Percentiles rank a stretch among this genome's conserved stretches.
Evolutionary conservation across 2,329 filamentous ascomycete species (phyloP).

Genomic region (Clarireedia hainanense): DNA sequence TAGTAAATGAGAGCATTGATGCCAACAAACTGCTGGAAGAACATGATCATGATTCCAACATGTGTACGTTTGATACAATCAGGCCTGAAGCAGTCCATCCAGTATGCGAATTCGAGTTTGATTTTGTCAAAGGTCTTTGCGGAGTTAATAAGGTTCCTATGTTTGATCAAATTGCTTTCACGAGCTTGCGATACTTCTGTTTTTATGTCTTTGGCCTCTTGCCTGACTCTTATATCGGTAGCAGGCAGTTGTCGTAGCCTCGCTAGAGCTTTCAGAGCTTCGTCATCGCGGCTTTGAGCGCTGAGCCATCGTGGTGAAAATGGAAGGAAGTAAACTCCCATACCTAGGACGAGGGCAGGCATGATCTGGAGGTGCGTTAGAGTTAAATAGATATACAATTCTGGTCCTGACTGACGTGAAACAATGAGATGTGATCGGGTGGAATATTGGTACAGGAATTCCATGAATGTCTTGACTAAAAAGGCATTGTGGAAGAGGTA

Average conservation of each 20-base stretch:
- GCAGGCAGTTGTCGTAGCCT: slow-evolving; percentile 41
- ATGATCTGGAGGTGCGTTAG: slow-evolving; percentile 18
- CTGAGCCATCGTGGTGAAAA: slow-evolving; percentile 36
- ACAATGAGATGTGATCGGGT: too few relatives aligned
- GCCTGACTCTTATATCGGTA: slow-evolving; percentile 41
- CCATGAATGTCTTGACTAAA: too few relatives aligned
- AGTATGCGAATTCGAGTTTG: slow-evolving; percentile 40
- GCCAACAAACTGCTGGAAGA: slow-evolving; percentile 49
- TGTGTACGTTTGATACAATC: slow-evolving; percentile 42
- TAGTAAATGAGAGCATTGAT: slow-evolving; percentile 45
- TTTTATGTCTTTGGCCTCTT: slow-evolving; percentile 42
- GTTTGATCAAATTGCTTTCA: slow-evolving; percentile 34
- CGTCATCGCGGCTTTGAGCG: slow-evolving; percentile 37
- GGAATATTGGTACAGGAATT: too few relatives aligned
- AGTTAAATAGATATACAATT: not conserved
- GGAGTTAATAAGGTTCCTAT: slow-evolving; percentile 24
- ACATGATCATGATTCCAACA: slow-evolving; percentile 43
- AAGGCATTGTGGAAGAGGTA: too few relatives aligned
- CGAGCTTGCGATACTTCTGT: slow-evolving; percentile 28
- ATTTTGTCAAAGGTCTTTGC: slow-evolving; percentile 26
- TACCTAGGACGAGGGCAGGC: slow-evolving; percentile 26
- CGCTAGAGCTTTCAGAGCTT: slow-evolving; percentile 40
- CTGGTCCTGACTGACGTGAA: too few relatives aligned
- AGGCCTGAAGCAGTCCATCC: slow-evolving; percentile 41
- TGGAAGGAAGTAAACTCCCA: slow-evolving; percentile 39